Percentiles rank a stretch among this genome's conserved stretches.
Evolutionary conservation across 2,329 filamentous ascomycete species (phyloP).

Genomic region (Phyllosticta citrichinensis): DNA sequence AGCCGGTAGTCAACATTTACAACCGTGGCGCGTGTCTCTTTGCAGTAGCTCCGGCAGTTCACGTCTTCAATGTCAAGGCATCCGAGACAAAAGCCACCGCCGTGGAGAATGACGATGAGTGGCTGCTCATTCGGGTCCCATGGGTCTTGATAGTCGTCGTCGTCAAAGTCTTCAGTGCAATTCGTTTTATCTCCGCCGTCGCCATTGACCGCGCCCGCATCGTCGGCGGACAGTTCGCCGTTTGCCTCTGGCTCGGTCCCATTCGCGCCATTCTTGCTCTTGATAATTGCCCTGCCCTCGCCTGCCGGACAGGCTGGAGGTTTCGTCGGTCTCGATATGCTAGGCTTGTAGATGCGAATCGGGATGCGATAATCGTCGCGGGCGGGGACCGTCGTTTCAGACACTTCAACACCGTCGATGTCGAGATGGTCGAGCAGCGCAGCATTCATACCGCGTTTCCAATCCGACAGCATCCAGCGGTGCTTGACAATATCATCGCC

Average conservation of each 20-base stretch:
- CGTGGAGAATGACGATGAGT: constrained; percentile 17
- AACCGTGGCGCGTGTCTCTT: neutral
- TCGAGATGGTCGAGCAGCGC: neutral
- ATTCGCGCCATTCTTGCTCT: neutral
- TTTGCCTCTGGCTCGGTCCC: neutral
- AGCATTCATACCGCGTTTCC: neutral
- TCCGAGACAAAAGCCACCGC: constrained; percentile 20
- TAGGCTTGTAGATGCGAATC: constrained; percentile 16
- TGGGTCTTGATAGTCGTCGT: neutral
- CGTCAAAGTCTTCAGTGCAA: neutral
- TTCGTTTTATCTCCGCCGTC: neutral
- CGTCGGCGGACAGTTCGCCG: neutral
- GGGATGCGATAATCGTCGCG: constrained; percentile 17
- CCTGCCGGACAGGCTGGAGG: neutral
- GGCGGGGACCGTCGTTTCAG: constrained; percentile 15
- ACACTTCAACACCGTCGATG: constrained; percentile 12
- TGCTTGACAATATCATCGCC: neutral
- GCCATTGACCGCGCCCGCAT: neutral
- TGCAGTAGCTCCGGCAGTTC: neutral
- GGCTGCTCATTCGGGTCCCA: constrained; percentile 8
- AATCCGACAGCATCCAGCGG: neutral
- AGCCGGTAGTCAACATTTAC: constrained; percentile 51
- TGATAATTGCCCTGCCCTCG: neutral
- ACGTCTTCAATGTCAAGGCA: constrained; percentile 14
- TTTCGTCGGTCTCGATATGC: constrained; percentile 14